Evolutionary conservation across 2,329 filamentous ascomycete genomes (phyloP).

Genomic region (Pezicula carpinea): DNA sequence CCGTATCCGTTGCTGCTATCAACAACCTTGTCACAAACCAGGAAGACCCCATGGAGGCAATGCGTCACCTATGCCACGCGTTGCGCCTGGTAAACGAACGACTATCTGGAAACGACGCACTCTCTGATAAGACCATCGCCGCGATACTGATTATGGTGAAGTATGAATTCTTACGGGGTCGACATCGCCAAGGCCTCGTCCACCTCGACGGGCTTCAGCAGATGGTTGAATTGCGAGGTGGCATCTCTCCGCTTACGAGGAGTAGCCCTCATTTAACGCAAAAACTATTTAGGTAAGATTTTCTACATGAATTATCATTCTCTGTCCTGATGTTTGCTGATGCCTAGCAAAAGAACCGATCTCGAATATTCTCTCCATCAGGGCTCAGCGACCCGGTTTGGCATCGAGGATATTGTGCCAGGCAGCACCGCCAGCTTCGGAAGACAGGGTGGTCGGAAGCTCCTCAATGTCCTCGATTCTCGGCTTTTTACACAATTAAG

Average conservation of each 20-base stretch:
- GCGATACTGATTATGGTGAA: constrained; percentile 25
- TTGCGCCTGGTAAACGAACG: constrained; percentile 27
- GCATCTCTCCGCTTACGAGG: constrained; percentile 15
- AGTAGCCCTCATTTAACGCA: constrained; percentile 16
- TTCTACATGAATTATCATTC: neutral
- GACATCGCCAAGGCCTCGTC: constrained; percentile 19
- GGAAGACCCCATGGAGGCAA: constrained; percentile 12
- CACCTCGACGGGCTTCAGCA: constrained; percentile 28
- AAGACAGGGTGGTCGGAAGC: neutral
- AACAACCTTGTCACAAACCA: constrained; percentile 4
- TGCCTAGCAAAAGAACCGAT: constrained; percentile 15
- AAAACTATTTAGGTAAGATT: constrained; percentile 17
- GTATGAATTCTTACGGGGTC: constrained; percentile 20
- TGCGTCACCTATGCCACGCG: constrained; percentile 22
- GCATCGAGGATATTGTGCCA: constrained; percentile 2
- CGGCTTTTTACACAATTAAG: constrained; percentile 1
- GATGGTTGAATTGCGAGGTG: constrained; percentile 29
- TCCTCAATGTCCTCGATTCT: neutral
- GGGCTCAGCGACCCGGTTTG: constrained; percentile 16
- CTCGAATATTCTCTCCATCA: constrained; percentile 22
- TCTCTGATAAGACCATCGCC: constrained; percentile 25
- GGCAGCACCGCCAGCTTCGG: constrained; percentile 1
- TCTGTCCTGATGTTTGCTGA: neutral
- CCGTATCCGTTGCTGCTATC: constrained; percentile 16
- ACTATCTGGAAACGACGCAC: constrained; percentile 19